Conservation (phyloP, 257 asterid species). For the Plectranthus barbatus region DNA sequence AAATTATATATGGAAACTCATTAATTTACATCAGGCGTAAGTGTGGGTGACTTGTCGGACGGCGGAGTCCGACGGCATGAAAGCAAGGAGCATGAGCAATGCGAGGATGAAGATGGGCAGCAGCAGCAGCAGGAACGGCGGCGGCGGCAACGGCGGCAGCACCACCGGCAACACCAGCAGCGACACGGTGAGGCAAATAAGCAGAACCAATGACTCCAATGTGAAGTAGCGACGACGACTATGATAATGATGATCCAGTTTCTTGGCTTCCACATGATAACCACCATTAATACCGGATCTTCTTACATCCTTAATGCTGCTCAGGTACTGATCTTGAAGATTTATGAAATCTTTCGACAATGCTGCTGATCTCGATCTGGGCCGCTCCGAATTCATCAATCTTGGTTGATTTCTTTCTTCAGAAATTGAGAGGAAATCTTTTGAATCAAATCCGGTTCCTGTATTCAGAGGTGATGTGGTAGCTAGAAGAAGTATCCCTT, state of each 20-base stretch:
- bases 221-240: too few relatives aligned
- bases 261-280: constrained; percentile 3
- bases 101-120: constrained; percentile 49
- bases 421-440: too few relatives aligned
- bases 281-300: neutral
- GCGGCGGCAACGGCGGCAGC: constrained; percentile 80
- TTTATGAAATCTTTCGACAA: constrained; percentile 8
- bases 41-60: neutral
- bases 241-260: constrained; percentile 13
- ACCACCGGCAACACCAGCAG: constrained; percentile 57
- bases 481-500: too few relatives aligned
- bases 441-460: too few relatives aligned
- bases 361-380: constrained; percentile 7
- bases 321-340: constrained; percentile 21
- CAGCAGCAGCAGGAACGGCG: constrained; percentile 56
- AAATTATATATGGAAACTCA: too few relatives aligned
- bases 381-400: constrained; percentile 6
- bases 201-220: constrained; percentile 41
- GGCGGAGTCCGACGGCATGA: constrained; percentile 49
- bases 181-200: constrained; percentile 47
- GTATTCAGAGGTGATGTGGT: too few relatives aligned
- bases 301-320: constrained; percentile 27
- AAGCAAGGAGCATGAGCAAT: constrained; percentile 58
- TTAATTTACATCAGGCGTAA: too few relatives aligned
- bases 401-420: neutral